These are phyloP conservation scores for Euphorbia tirucalli DNA, from an alignment of 345 rosid genomes.

Conservation along the genomic window DNA sequence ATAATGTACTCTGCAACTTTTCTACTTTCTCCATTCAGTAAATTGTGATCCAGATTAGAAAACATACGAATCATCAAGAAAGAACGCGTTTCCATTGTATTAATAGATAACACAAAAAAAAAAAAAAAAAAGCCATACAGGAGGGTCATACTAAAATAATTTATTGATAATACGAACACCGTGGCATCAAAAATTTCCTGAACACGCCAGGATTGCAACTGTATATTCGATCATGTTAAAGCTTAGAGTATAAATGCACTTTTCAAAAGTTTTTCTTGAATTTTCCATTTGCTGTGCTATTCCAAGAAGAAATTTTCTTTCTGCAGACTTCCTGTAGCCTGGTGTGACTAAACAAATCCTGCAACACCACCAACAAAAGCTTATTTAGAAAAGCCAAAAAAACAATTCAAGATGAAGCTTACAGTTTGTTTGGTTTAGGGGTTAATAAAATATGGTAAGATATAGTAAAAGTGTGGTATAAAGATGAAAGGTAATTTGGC, in stretches of 20 bases:
- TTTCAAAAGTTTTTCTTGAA: not conserved
- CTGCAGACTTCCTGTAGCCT: not conserved
- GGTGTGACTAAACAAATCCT: not conserved
- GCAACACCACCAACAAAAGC: not conserved
- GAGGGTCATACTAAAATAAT: too few species aligned
- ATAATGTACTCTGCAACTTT: too few species aligned
- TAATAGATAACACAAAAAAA: not conserved
- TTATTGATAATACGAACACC: not conserved
- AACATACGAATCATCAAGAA: too few species aligned
- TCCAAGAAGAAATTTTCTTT: not conserved
- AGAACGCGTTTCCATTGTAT: not conserved
- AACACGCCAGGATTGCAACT: not conserved
- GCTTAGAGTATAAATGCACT: too few species aligned
- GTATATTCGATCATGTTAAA: not conserved
- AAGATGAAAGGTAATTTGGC: too few species aligned
- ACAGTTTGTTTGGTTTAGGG: too few species aligned
- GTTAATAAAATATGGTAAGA: too few species aligned
- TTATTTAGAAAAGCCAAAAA: too few species aligned
- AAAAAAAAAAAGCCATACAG: too few species aligned
- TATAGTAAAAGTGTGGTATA: too few species aligned
- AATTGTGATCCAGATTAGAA: not conserved
- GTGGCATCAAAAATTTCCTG: not conserved
- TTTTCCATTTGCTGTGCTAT: slow-evolving; percentile 3
- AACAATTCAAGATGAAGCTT: too few species aligned
- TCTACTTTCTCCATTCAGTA: not conserved